These are phyloP conservation scores for Bryoglossum gracile DNA, from an alignment of 495 filamentous ascomycete genomes.

Conservation along the genomic window DNA sequence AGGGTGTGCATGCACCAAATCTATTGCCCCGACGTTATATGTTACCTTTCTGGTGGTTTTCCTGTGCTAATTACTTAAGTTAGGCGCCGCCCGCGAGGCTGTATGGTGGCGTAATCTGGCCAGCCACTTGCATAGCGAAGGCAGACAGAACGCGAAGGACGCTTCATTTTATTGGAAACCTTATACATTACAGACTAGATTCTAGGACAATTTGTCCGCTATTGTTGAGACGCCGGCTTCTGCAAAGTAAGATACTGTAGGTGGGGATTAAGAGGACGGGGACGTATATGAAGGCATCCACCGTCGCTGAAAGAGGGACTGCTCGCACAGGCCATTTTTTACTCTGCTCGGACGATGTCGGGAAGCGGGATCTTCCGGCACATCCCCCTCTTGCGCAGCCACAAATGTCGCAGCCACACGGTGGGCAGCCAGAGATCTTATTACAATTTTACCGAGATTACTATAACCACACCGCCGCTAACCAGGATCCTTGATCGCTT, in stretches of 20 bases:
- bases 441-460: not conserved
- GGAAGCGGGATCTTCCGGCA: too few species aligned
- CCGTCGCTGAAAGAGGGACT: constrained; percentile 3
- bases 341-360: not conserved
- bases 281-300: constrained; percentile 1
- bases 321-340: not conserved
- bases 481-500: too few species aligned
- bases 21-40: too few species aligned
- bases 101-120: not conserved
- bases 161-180: not conserved
- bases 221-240: not conserved
- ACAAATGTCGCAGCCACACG: too few species aligned
- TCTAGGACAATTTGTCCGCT: not conserved
- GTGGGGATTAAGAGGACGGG: not conserved
- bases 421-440: too few species aligned
- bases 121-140: constrained; percentile 4
- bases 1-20: constrained; percentile 1
- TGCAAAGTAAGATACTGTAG: constrained; percentile 1
- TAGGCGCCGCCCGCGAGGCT: not conserved
- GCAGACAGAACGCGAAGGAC: constrained; percentile 2
- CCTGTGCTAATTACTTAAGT: too few species aligned
- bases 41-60: too few species aligned
- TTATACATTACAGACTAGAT: not conserved
- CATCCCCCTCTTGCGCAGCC: too few species aligned
- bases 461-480: not conserved